Evolutionary conservation across 306 rosid species (phyloP).

Genomic region (Abrus precatorius): DNA sequence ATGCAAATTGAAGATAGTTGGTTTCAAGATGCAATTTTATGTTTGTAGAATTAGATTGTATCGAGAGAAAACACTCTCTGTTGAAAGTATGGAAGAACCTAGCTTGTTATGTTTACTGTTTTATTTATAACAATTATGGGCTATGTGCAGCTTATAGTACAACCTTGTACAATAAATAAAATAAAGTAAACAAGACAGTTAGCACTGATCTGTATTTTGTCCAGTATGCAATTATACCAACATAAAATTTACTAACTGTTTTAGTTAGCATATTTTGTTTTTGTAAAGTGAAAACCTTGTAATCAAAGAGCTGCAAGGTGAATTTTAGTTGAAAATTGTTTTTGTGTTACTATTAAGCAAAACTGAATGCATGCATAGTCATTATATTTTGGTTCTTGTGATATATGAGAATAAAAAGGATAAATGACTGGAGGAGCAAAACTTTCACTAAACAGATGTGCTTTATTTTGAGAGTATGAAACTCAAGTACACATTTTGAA

Average conservation of each 20-base stretch:
- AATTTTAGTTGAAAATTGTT: neutral
- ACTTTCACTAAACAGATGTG: neutral
- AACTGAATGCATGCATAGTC: neutral
- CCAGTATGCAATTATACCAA: neutral
- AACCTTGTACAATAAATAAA: neutral
- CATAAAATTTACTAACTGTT: constrained; percentile 2
- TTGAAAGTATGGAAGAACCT: neutral
- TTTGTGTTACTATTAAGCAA: neutral
- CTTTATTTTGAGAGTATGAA: constrained; percentile 2
- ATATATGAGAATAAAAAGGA: constrained; percentile 10
- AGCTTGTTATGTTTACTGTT: neutral
- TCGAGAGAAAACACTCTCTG: constrained; percentile 16
- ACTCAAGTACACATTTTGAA: neutral
- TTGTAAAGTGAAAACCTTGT: neutral
- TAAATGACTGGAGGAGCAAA: neutral
- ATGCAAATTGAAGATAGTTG: constrained; percentile 25
- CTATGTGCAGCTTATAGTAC: constrained; percentile 20
- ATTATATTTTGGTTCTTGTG: neutral
- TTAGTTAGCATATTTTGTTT: neutral
- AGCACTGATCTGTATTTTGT: neutral
- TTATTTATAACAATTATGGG: constrained; percentile 26
- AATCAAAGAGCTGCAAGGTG: neutral
- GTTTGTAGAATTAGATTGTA: constrained; percentile 4
- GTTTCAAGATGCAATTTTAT: constrained; percentile 37
- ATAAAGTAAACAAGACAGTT: constrained; percentile 11